These are phyloP conservation scores for Cladorrhinum sp. DNA, from an alignment of 2,329 filamentous ascomycete species.

Conservation along the genomic window DNA sequence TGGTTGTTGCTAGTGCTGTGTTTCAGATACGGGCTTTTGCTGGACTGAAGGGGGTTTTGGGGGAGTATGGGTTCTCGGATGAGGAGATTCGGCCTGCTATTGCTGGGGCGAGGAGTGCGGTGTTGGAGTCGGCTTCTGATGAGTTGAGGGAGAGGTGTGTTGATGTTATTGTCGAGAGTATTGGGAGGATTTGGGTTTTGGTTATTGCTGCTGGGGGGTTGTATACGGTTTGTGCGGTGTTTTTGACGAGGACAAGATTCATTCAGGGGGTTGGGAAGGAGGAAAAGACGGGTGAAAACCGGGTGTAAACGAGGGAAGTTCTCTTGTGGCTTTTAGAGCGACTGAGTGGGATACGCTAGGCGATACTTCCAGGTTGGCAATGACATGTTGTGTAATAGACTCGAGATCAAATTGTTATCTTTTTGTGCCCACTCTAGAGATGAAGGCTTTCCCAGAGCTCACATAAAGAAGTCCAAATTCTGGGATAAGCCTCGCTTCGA, in stretches of 20 bases:
- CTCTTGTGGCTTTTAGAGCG: too few relatives aligned
- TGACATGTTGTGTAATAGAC: too few relatives aligned
- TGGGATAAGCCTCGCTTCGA: too few relatives aligned
- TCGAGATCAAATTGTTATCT: too few relatives aligned
- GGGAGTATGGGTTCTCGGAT: neutral
- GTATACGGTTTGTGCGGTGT: neutral
- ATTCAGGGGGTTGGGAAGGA: neutral
- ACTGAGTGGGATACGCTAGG: too few relatives aligned
- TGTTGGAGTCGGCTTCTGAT: neutral
- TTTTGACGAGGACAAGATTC: neutral
- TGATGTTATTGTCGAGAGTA: neutral
- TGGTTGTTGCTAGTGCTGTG: neutral
- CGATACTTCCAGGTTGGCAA: too few relatives aligned
- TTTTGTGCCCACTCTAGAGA: too few relatives aligned
- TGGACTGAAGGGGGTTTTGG: neutral
- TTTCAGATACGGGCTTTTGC: neutral
- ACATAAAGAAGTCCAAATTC: too few relatives aligned
- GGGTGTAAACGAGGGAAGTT: too few relatives aligned
- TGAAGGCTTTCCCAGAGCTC: too few relatives aligned
- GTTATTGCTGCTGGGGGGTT: neutral
- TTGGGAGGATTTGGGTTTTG: neutral
- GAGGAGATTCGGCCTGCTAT: neutral
- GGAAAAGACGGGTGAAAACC: neutral
- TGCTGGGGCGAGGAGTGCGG: neutral
- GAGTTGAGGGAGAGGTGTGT: neutral